These are phyloP conservation scores for Barnettozyma wickerhamii DNA, from an alignment of 805 yeast species.

Conservation along the genomic window DNA sequence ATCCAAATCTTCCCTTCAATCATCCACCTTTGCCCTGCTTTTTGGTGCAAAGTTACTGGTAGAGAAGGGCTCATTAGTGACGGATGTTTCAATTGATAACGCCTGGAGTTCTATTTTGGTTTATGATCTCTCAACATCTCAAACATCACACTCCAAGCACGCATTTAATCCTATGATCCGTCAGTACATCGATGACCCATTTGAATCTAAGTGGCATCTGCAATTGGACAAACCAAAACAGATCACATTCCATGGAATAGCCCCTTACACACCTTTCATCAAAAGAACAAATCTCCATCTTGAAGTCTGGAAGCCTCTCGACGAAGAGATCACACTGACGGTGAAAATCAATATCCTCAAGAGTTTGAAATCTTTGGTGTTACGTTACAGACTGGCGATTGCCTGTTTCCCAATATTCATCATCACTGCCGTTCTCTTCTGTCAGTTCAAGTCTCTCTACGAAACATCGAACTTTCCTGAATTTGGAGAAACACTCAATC, in stretches of 20 bases:
- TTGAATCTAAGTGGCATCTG: conserved; percentile 78
- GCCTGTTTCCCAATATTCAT: conserved; percentile 67
- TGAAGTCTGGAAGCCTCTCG: conserved; percentile 42
- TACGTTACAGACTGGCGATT: conserved; percentile 73
- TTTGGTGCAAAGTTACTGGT: conserved; percentile 27
- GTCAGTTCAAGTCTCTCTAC: conserved; percentile 50
- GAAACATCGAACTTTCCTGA: conserved; percentile 36
- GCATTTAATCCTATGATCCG: conserved; percentile 63
- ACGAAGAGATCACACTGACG: conserved; percentile 13
- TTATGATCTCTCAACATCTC: conserved; percentile 34
- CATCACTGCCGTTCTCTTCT: conserved; percentile 43
- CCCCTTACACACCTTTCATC: conserved; percentile 62
- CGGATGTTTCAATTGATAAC: conserved; percentile 46
- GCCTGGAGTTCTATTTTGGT: conserved; percentile 62
- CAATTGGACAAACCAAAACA: conserved; percentile 38
- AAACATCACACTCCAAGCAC: conserved; percentile 4
- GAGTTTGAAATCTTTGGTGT: conserved; percentile 63
- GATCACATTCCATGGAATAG: conserved; percentile 53
- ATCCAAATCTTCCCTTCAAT: neutral
- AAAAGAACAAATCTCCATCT: conserved; percentile 30
- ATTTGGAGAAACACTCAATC: conserved; percentile 42
- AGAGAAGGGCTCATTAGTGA: conserved; percentile 42
- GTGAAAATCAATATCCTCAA: conserved; percentile 48
- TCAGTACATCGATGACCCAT: conserved; percentile 60
- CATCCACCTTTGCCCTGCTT: conserved; percentile 8